Percentiles rank a stretch among this genome's conserved stretches.
These are phyloP conservation scores for Fusarium sp. DNA, from an alignment of 2,329 filamentous ascomycete genomes.

Conservation along the genomic window DNA sequence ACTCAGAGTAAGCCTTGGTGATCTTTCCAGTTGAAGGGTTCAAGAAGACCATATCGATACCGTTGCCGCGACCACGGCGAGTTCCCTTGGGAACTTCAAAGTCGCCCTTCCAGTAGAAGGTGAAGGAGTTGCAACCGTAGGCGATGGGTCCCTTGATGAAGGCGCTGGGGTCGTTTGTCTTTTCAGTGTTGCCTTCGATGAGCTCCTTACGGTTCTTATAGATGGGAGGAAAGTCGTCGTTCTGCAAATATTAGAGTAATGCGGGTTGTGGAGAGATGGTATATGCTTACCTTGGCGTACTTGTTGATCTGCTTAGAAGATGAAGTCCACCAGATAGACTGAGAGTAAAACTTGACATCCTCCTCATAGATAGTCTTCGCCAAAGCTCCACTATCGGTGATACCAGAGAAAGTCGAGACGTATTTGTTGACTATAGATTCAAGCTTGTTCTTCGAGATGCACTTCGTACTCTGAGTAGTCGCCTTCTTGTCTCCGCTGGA, in stretches of 20 bases:
- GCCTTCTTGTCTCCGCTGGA: conserved; percentile 1
- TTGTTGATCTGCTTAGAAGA: conserved; percentile 28
- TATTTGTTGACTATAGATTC: conserved; percentile 38
- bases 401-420: conserved; percentile 32
- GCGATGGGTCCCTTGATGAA: conserved; percentile 33
- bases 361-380: conserved; percentile 27
- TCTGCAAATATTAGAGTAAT: neutral
- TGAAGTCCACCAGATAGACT: conserved; percentile 38
- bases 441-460: conserved; percentile 26
- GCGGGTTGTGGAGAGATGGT: rapidly evolving
- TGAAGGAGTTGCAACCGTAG: conserved; percentile 43
- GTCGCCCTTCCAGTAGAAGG: conserved; percentile 42
- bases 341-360: conserved; percentile 35
- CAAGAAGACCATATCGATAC: conserved; percentile 40
- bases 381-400: conserved; percentile 30
- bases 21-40: conserved; percentile 26
- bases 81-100: conserved; percentile 25
- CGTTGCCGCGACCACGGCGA: conserved; percentile 29
- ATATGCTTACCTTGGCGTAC: conserved; percentile 23
- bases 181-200: conserved; percentile 25
- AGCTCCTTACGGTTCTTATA: conserved; percentile 27
- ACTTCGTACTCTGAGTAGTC: neutral
- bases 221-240: conserved; percentile 39
- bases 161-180: conserved; percentile 22
- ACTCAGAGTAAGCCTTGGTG: conserved; percentile 36